phyloP scores from a whole-genome alignment of 305 asterid genomes.

The Solanum hybrid region DNA sequence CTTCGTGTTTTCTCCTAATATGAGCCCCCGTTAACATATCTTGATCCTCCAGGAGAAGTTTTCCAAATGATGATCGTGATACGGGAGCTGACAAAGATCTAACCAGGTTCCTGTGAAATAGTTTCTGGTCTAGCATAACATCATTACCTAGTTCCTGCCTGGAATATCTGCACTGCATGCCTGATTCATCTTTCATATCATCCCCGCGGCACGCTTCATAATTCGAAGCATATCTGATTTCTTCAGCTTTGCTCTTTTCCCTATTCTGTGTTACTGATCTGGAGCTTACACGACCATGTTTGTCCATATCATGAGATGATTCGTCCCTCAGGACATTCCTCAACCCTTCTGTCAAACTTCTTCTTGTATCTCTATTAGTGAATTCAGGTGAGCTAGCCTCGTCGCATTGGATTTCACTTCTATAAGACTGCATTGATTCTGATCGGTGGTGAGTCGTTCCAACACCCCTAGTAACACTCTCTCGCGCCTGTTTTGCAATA shows the following conservation, averaged over 20 bases:
- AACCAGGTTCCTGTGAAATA: conserved; percentile 62
- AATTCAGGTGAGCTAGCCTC: conserved; percentile 54
- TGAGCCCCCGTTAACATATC: conserved; percentile 60
- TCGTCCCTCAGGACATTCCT: conserved; percentile 61
- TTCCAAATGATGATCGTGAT: conserved; percentile 73
- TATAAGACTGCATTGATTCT: conserved; percentile 72
- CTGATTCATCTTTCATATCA: conserved; percentile 26
- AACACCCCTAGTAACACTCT: conserved; percentile 55
- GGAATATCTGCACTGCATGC: conserved; percentile 43
- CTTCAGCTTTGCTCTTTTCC: conserved; percentile 27
- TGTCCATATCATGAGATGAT: conserved; percentile 29
- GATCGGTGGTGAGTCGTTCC: conserved; percentile 55
- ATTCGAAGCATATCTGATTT: background rate
- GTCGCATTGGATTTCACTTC: conserved; percentile 50
- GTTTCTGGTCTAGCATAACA: conserved; percentile 31
- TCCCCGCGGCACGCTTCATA: background rate
- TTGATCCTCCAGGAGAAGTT: conserved; percentile 83
- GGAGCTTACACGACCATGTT: conserved; percentile 29
- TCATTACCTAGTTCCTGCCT: conserved; percentile 36
- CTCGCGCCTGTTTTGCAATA: conserved; percentile 69
- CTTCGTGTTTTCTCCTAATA: conserved; percentile 76
- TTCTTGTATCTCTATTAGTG: conserved; percentile 53
- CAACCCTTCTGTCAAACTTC: conserved; percentile 55
- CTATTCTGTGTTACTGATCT: conserved; percentile 26
- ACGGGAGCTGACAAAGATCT: conserved; percentile 94